phyloP scores from a whole-genome alignment of 2,329 filamentous ascomycete species.

The Penicillium sumatraense region DNA sequence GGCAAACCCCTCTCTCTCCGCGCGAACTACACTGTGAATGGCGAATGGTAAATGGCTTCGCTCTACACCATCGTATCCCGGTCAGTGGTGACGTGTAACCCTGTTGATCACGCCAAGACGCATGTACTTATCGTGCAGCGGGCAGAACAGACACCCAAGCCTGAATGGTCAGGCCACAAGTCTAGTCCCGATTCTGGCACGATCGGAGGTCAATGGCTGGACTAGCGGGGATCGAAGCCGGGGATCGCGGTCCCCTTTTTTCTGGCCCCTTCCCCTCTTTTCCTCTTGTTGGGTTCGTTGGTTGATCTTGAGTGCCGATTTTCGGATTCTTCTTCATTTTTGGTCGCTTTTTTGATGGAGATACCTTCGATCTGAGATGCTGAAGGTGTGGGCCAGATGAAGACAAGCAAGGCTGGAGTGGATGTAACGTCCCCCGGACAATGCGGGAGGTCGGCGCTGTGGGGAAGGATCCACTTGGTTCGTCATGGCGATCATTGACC shows the following conservation, averaged over 20 bases:
- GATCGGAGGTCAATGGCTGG: not conserved
- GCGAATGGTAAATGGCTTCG: too few species aligned
- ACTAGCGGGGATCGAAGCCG: not conserved
- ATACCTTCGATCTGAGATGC: not conserved
- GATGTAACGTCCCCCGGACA: constrained; percentile 6
- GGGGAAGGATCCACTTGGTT: constrained; percentile 5
- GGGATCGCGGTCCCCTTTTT: too few species aligned
- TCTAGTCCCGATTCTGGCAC: not conserved
- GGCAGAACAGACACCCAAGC: not conserved
- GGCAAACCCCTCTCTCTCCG: not conserved
- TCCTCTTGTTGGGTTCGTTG: too few species aligned
- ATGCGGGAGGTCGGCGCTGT: constrained; percentile 5
- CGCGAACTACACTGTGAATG: not conserved
- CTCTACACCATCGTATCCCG: not conserved
- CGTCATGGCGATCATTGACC: constrained; percentile 2
- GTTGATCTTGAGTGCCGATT: too few species aligned
- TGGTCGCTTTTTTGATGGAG: not conserved
- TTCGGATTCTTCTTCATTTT: not conserved
- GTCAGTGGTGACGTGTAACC: constrained; percentile 10
- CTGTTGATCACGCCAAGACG: not conserved
- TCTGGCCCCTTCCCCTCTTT: not conserved
- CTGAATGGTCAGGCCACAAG: not conserved
- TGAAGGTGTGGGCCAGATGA: not conserved
- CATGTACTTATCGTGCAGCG: not conserved
- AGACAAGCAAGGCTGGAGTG: not conserved